phyloP scores from a whole-genome alignment of 1,139 yeast genomes.

The Protomyces arabidopsidicola region DNA sequence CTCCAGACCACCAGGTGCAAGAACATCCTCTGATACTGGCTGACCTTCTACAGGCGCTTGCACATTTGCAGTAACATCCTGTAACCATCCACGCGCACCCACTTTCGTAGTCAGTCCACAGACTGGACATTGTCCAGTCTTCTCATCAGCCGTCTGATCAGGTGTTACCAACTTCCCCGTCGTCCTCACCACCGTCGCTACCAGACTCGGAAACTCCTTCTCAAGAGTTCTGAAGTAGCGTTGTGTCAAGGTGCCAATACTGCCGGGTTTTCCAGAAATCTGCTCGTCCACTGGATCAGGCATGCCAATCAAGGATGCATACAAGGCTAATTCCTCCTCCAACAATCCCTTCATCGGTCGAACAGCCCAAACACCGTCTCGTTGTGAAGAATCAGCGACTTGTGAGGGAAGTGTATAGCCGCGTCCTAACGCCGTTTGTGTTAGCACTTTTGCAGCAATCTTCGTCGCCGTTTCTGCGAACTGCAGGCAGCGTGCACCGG shows the following conservation, averaged over 20 bases:
- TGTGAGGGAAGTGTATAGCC: constrained; percentile 59
- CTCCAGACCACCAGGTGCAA: background rate
- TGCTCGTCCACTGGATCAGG: background rate
- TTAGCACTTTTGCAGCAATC: constrained; percentile 70
- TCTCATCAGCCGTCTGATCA: constrained; percentile 25
- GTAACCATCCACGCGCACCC: constrained; percentile 54
- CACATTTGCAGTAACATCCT: constrained; percentile 63
- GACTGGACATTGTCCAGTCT: constrained; percentile 31
- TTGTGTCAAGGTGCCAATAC: constrained; percentile 72
- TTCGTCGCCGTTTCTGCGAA: constrained; percentile 80
- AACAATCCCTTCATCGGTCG: constrained; percentile 13
- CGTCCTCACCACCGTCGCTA: constrained; percentile 87
- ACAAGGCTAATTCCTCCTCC: background rate
- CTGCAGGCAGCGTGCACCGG: constrained; percentile 53
- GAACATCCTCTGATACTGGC: background rate
- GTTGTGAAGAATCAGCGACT: constrained; percentile 38
- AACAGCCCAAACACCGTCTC: constrained; percentile 50
- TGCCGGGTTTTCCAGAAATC: constrained; percentile 35
- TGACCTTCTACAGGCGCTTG: constrained; percentile 40
- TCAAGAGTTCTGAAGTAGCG: constrained; percentile 72
- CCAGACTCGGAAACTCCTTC: constrained; percentile 80
- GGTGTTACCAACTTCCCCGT: constrained; percentile 70
- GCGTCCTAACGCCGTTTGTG: constrained; percentile 84
- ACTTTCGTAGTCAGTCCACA: constrained; percentile 54
- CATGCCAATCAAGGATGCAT: background rate